Evolutionary conservation across 352 stramenopile genomes (phyloP).

Genomic region (Phytophthora pisi): DNA sequence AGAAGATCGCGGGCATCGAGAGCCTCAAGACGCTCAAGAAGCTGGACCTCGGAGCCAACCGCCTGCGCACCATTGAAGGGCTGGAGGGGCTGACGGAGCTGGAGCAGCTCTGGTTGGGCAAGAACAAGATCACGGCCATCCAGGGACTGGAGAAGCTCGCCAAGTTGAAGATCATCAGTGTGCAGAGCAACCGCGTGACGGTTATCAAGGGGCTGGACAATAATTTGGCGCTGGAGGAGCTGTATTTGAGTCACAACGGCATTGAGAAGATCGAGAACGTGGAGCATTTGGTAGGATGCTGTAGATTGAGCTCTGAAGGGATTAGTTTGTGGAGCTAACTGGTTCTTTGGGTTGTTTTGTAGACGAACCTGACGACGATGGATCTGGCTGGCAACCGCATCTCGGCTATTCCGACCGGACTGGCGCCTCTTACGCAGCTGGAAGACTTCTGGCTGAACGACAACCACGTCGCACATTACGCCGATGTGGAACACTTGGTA

Average conservation of each 20-base stretch:
- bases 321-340: not conserved
- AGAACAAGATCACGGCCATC: slow-evolving; percentile 98
- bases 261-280: slow-evolving; percentile 91
- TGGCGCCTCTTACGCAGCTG: slow-evolving; percentile 48
- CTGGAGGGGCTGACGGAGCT: slow-evolving; percentile 90
- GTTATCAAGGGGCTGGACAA: slow-evolving; percentile 90
- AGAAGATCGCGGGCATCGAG: slow-evolving; percentile 92
- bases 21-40: slow-evolving; percentile 91
- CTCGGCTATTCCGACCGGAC: slow-evolving; percentile 50
- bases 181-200: slow-evolving; percentile 97
- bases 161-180: slow-evolving; percentile 89
- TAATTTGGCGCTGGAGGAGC: slow-evolving; percentile 92
- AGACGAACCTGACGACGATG: slow-evolving; percentile 70
- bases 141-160: slow-evolving; percentile 82
- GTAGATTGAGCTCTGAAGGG: not conserved
- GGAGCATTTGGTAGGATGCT: slow-evolving; percentile 63
- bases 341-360: not conserved
- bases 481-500: slow-evolving; percentile 71
- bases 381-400: slow-evolving; percentile 89
- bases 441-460: slow-evolving; percentile 87
- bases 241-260: slow-evolving; percentile 98
- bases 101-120: slow-evolving; percentile 97
- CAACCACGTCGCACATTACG: slow-evolving; percentile 66
- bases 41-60: slow-evolving; percentile 97
- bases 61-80: slow-evolving; percentile 93